phyloP scores from a whole-genome alignment of 2,329 filamentous ascomycete species.

The Colletotrichum coccodes region DNA sequence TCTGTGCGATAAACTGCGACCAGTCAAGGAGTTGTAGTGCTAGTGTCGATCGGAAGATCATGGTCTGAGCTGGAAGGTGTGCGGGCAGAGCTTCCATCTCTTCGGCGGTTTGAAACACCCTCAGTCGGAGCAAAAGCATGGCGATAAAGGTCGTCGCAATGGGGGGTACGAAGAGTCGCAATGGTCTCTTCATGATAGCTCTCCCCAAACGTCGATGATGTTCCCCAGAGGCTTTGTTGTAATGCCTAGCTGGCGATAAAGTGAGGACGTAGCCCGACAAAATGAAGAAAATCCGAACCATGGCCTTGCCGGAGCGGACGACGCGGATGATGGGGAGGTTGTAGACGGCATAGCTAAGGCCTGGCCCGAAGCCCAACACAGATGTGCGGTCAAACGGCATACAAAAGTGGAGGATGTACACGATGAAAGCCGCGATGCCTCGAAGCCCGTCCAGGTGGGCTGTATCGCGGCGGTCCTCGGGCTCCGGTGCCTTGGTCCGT shows the following conservation, averaged over 20 bases:
- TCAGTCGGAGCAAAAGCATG: background rate
- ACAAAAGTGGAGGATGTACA: constrained; percentile 37
- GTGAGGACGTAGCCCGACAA: constrained; percentile 70
- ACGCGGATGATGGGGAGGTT: constrained; percentile 64
- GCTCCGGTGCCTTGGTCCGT: too few species aligned
- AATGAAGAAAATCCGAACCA: constrained; percentile 70
- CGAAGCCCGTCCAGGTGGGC: constrained; percentile 68
- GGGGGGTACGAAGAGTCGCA: background rate
- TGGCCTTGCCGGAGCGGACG: constrained; percentile 63
- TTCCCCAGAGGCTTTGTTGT: constrained; percentile 46
- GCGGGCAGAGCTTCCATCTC: background rate
- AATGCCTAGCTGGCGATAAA: constrained; percentile 56
- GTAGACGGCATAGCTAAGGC: constrained; percentile 48
- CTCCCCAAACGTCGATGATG: constrained; percentile 55
- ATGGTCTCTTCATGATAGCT: constrained; percentile 60
- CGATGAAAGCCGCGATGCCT: constrained; percentile 63
- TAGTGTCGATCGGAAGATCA: constrained; percentile 26
- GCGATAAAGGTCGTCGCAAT: background rate
- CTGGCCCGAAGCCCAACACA: constrained; percentile 8
- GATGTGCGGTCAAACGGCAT: background rate
- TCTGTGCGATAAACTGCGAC: constrained; percentile 39
- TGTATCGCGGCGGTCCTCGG: constrained; percentile 42
- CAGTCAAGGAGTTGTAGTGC: constrained; percentile 57
- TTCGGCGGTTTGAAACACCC: background rate
- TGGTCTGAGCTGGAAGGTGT: background rate